Evolutionary conservation across 179 eudicot genomes (phyloP).

Genomic region (Nepenthes alata): DNA sequence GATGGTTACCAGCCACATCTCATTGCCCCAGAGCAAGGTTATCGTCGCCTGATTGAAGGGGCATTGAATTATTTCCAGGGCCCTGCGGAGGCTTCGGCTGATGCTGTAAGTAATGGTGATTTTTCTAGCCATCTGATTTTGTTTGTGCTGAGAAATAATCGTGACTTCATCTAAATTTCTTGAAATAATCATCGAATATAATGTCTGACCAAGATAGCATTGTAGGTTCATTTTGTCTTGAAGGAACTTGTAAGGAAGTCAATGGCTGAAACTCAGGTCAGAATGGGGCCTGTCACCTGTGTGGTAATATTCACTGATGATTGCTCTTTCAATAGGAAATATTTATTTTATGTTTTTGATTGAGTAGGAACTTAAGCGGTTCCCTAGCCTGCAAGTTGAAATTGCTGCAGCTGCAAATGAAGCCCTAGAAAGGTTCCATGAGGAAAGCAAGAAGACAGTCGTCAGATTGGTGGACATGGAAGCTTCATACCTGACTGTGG

Average conservation of each 20-base stretch:
- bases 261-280: conserved; percentile 69
- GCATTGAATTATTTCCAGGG: conserved; percentile 59
- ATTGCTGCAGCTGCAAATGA: conserved; percentile 64
- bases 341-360: neutral
- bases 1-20: conserved; percentile 97
- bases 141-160: neutral
- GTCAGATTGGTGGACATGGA: conserved; percentile 82
- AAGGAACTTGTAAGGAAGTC: conserved; percentile 95
- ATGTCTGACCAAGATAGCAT: conserved; percentile 7
- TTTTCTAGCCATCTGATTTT: neutral
- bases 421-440: conserved; percentile 80
- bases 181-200: neutral
- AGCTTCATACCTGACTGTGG: conserved; percentile 72
- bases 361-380: conserved; percentile 72
- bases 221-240: conserved; percentile 77
- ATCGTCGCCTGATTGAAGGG: conserved; percentile 81
- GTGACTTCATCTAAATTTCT: too few species aligned
- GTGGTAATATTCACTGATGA: neutral
- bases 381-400: conserved; percentile 69
- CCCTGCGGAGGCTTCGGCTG: conserved; percentile 90
- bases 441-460: conserved; percentile 71
- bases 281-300: neutral
- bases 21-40: conserved; percentile 95
- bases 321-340: too few species aligned
- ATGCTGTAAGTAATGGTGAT: conserved; percentile 53